Percentiles rank a stretch among this genome's conserved stretches.
These are phyloP conservation scores for Eremothecium cymbalariae DNA, from an alignment of 1,139 yeast genomes.

Conservation along the genomic window DNA sequence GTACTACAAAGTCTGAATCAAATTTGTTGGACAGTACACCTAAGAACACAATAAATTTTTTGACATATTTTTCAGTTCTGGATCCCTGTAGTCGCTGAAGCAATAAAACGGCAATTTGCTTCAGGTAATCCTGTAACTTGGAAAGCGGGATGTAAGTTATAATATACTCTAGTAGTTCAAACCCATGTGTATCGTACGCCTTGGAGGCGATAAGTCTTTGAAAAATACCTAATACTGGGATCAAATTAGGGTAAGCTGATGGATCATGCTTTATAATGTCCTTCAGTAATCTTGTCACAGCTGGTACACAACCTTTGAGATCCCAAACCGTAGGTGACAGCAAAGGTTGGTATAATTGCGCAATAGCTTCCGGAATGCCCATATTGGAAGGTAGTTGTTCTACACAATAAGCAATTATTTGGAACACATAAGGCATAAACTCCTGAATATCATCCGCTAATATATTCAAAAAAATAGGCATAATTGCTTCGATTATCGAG, in stretches of 20 bases:
- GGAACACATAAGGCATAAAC: slow-evolving; percentile 88
- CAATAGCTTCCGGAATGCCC: slow-evolving; percentile 55
- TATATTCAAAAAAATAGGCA: slow-evolving; percentile 61
- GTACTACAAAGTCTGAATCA: slow-evolving; percentile 34
- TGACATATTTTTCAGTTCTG: slow-evolving; percentile 73
- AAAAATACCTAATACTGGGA: slow-evolving; percentile 91
- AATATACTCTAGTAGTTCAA: slow-evolving; percentile 71
- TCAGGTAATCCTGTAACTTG: slow-evolving; percentile 47
- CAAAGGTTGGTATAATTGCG: slow-evolving; percentile 66
- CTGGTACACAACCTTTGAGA: slow-evolving; percentile 85
- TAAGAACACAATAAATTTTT: slow-evolving; percentile 60
- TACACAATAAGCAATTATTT: slow-evolving; percentile 69
- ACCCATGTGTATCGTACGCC: slow-evolving; percentile 70
- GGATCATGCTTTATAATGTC: slow-evolving; percentile 64
- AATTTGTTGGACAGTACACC: slow-evolving; percentile 42
- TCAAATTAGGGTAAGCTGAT: slow-evolving; percentile 43
- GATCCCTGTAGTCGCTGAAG: slow-evolving; percentile 74
- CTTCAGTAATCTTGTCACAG: slow-evolving; percentile 70
- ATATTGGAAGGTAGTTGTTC: slow-evolving; percentile 48
- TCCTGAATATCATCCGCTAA: slow-evolving; percentile 85
- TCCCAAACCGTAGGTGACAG: slow-evolving; percentile 92
- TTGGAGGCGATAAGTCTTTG: slow-evolving; percentile 86
- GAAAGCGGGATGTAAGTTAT: slow-evolving; percentile 48
- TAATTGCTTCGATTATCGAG: slow-evolving; percentile 45
- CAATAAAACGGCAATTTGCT: slow-evolving; percentile 66